A percentile compares a stretch with the other conserved stretches of the same genome.
phyloP scores from a whole-genome alignment of 2,329 filamentous ascomycete species.

The Ophiostoma sp. region DNA sequence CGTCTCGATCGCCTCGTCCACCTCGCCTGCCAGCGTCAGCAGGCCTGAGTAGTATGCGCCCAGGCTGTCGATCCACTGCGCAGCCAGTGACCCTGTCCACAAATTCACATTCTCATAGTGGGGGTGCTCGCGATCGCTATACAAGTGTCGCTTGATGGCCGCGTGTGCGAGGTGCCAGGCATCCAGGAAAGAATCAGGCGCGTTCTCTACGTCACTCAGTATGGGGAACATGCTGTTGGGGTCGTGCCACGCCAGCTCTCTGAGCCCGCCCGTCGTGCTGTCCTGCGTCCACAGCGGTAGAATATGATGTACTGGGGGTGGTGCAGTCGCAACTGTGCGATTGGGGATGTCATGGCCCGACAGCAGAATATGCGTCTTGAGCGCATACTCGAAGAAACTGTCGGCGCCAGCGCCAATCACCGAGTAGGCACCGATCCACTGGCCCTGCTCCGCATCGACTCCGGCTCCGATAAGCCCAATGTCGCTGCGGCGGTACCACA shows the following conservation, averaged over 20 bases:
- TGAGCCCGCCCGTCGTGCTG: background rate
- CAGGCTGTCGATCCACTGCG: conserved; percentile 93
- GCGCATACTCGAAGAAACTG: conserved; percentile 96
- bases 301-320: conserved; percentile 11
- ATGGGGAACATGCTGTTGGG: conserved; percentile 59
- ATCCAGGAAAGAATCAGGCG: conserved; percentile 69
- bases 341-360: conserved; percentile 65
- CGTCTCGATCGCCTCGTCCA: conserved; percentile 85
- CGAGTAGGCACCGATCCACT: conserved; percentile 84
- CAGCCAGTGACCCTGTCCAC: conserved; percentile 77
- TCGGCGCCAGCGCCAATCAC: conserved; percentile 95
- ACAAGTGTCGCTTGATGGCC: conserved; percentile 86
- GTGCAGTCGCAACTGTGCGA: conserved; percentile 31
- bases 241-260: conserved; percentile 48
- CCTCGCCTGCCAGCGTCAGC: conserved; percentile 75
- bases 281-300: conserved; percentile 15
- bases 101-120: conserved; percentile 91
- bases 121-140: conserved; percentile 75
- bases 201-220: conserved; percentile 60
- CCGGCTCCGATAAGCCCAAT: conserved; percentile 86
- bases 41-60: conserved; percentile 93
- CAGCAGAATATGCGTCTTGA: conserved; percentile 88
- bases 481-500: conserved; percentile 82
- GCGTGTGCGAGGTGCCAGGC: conserved; percentile 82
- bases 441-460: conserved; percentile 79